phyloP scores from a whole-genome alignment of 352 stramenopile genomes.

The Chrysophaeum taylorii region DNA sequence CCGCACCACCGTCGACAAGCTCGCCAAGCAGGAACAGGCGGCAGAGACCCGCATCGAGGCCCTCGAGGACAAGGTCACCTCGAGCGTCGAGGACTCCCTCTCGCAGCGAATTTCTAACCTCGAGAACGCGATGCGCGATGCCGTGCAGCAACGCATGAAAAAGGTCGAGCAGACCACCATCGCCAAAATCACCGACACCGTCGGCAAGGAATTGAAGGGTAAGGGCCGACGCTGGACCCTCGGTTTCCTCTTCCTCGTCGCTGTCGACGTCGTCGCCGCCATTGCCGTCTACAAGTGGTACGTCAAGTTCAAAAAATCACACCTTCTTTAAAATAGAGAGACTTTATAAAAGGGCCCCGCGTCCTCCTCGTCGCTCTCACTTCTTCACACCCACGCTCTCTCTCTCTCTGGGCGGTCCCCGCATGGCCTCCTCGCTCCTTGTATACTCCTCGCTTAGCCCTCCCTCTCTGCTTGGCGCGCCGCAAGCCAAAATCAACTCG shows the following conservation, averaged over 20 bases:
- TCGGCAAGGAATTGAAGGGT: neutral
- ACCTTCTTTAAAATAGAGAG: slow-evolving; percentile 24
- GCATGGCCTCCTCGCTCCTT: too few relatives aligned
- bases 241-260: slow-evolving; percentile 20
- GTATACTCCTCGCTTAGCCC: too few relatives aligned
- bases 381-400: too few relatives aligned
- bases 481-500: too few relatives aligned
- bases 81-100: slow-evolving; percentile 37
- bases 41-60: slow-evolving; percentile 34
- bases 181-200: slow-evolving; percentile 6
- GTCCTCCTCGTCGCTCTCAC: too few relatives aligned
- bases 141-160: slow-evolving; percentile 18
- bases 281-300: slow-evolving; percentile 16
- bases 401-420: too few relatives aligned
- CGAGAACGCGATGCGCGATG: slow-evolving; percentile 22
- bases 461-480: too few relatives aligned
- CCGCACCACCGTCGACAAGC: slow-evolving; percentile 63
- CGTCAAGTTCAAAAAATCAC: slow-evolving; percentile 23
- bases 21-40: slow-evolving; percentile 44
- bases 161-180: slow-evolving; percentile 13
- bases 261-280: slow-evolving; percentile 16
- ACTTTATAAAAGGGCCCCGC: too few relatives aligned
- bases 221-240: slow-evolving; percentile 10
- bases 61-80: slow-evolving; percentile 37
- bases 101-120: slow-evolving; percentile 34